A percentile compares a stretch with the other conserved stretches of the same genome.
phyloP scores from a whole-genome alignment of 179 eudicot genomes.

The Beta macrorhiza region DNA sequence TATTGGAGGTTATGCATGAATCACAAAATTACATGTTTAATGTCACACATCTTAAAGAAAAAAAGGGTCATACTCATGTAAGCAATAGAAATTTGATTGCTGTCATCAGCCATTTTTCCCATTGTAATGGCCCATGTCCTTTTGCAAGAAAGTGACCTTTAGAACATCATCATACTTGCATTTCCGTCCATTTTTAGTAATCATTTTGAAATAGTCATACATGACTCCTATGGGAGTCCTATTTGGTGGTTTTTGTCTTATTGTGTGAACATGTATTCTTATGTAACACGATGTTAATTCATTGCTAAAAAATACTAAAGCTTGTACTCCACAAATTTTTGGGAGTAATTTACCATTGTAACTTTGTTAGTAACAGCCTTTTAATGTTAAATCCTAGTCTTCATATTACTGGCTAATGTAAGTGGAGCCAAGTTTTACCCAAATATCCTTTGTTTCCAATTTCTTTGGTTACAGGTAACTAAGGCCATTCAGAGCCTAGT shows the following conservation, averaged over 20 bases:
- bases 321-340: too few species aligned
- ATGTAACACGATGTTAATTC: not conserved
- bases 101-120: constrained; percentile 18
- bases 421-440: constrained; percentile 49
- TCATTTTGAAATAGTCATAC: constrained; percentile 4
- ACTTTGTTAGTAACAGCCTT: not conserved
- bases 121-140: not conserved
- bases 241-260: constrained; percentile 1
- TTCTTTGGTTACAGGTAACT: constrained; percentile 68
- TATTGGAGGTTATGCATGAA: too few species aligned
- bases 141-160: constrained; percentile 26
- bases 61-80: not conserved
- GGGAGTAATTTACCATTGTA: too few species aligned
- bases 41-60: not conserved
- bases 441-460: constrained; percentile 30
- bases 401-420: not conserved
- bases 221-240: not conserved
- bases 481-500: constrained; percentile 68
- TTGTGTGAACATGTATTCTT: not conserved
- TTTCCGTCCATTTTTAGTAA: constrained; percentile 6
- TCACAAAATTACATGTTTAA: not conserved
- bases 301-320: not conserved
- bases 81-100: constrained; percentile 15
- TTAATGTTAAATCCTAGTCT: not conserved
- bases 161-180: not conserved